phyloP scores from a whole-genome alignment of 2,329 filamentous ascomycete genomes.

The Arthrinium phaeospermum region DNA sequence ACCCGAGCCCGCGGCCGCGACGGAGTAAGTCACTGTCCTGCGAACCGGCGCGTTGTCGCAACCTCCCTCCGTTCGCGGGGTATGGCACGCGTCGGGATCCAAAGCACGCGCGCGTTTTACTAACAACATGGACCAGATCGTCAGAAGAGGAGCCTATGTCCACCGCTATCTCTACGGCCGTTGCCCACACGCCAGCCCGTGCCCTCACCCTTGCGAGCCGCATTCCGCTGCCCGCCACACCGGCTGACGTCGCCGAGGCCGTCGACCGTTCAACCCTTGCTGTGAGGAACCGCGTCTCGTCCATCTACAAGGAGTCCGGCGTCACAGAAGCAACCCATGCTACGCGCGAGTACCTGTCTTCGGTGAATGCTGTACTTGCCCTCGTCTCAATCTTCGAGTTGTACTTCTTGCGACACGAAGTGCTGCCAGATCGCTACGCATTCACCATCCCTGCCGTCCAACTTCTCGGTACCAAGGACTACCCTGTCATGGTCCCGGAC shows the following conservation, averaged over 20 bases:
- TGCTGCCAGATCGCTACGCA: constrained; percentile 74
- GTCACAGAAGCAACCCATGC: constrained; percentile 69
- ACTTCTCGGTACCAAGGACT: constrained; percentile 60
- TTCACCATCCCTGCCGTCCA: constrained; percentile 72
- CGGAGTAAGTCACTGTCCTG: constrained; percentile 47
- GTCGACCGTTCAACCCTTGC: constrained; percentile 75
- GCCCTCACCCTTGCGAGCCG: constrained; percentile 61
- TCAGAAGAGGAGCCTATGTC: constrained; percentile 29
- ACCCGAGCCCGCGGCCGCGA: constrained; percentile 70
- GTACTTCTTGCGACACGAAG: constrained; percentile 69
- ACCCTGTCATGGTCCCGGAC: constrained; percentile 75
- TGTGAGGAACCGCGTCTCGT: constrained; percentile 68
- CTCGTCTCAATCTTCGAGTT: constrained; percentile 73
- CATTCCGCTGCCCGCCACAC: constrained; percentile 80
- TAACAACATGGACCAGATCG: constrained; percentile 53
- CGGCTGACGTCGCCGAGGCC: constrained; percentile 75
- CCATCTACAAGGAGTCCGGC: constrained; percentile 68
- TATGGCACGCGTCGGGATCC: constrained; percentile 35
- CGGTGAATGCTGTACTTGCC: constrained; percentile 73
- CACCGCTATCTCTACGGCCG: constrained; percentile 48
- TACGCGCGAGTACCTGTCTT: constrained; percentile 73
- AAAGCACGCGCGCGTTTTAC: constrained; percentile 59
- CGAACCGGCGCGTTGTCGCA: neutral
- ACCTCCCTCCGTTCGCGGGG: neutral
- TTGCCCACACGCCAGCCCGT: constrained; percentile 57